Evolutionary conservation across 2,329 filamentous ascomycete genomes (phyloP).

Genomic region (Diaporthe batatas): DNA sequence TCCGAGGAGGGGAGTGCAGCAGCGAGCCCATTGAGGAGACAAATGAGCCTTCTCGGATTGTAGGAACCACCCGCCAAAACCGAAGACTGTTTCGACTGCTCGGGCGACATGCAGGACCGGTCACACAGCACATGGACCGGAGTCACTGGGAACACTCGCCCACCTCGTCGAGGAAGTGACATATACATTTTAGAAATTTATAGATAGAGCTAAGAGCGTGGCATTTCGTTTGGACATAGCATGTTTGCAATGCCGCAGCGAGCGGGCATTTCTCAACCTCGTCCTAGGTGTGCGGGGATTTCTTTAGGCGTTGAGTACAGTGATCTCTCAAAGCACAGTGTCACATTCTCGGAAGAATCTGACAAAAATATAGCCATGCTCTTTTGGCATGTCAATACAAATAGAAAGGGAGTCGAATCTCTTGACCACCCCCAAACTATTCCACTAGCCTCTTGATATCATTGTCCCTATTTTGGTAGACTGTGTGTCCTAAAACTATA

Average conservation of each 20-base stretch:
- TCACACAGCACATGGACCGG: not conserved
- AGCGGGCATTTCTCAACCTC: constrained; percentile 22
- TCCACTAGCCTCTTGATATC: not conserved
- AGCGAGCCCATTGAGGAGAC: constrained; percentile 76
- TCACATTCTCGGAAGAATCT: not conserved
- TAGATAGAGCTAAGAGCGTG: constrained; percentile 35
- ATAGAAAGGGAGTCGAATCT: not conserved
- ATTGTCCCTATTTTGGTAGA: not conserved
- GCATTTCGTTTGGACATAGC: constrained; percentile 31
- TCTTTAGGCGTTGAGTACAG: constrained; percentile 3
- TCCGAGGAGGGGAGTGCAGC: constrained; percentile 79
- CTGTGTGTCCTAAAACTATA: not conserved
- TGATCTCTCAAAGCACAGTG: not conserved
- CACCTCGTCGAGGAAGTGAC: not conserved
- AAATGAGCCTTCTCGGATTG: constrained; percentile 80
- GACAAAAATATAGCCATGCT: not conserved
- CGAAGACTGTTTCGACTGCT: not conserved
- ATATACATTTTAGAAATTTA: constrained; percentile 26
- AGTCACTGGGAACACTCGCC: not conserved
- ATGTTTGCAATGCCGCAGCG: constrained; percentile 33
- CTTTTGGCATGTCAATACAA: not conserved
- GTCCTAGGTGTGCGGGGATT: constrained; percentile 1
- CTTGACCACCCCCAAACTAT: not conserved
- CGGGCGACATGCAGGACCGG: not conserved
- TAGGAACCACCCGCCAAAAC: constrained; percentile 46